Evolutionary conservation across 2,329 filamentous ascomycete genomes (phyloP).

Genomic region (Colletotrichum australisinense): DNA sequence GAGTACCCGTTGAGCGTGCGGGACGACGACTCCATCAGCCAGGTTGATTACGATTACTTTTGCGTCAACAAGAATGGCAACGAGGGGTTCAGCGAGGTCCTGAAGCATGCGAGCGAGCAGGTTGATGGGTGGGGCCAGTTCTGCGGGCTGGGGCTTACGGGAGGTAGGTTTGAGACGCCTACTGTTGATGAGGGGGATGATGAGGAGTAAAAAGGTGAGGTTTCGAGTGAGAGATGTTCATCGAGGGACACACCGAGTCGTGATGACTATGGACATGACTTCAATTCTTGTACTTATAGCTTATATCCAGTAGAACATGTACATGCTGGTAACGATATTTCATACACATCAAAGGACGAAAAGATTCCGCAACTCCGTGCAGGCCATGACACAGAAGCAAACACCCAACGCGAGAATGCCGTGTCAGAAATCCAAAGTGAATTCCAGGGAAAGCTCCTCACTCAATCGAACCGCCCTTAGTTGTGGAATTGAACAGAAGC

Average conservation of each 20-base stretch:
- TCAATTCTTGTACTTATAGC: neutral
- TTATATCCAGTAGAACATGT: neutral
- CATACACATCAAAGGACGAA: neutral
- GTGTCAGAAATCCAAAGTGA: neutral
- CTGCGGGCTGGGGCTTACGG: slow-evolving; percentile 37
- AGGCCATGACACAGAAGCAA: neutral
- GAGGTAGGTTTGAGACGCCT: slow-evolving; percentile 40
- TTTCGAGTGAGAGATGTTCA: neutral
- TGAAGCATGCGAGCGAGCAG: slow-evolving; percentile 46
- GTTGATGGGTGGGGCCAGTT: slow-evolving; percentile 48
- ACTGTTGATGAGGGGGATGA: slow-evolving; percentile 32
- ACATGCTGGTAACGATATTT: neutral
- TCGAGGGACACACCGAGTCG: too few relatives aligned
- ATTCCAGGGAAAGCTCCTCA: neutral
- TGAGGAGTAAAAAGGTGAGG: neutral
- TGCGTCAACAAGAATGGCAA: slow-evolving; percentile 41
- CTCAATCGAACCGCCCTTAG: neutral
- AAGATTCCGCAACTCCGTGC: neutral
- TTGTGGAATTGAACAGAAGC: slow-evolving; percentile 10
- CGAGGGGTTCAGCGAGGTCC: slow-evolving; percentile 45
- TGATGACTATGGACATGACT: neutral
- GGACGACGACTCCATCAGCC: slow-evolving; percentile 39
- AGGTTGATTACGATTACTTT: slow-evolving; percentile 41
- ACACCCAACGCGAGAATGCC: neutral
- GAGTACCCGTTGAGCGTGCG: slow-evolving; percentile 46